A percentile compares a stretch with the other conserved stretches of the same genome.
These are phyloP conservation scores for Zygnema circumcarinatum DNA, from an alignment of 139 green algal genomes.

Conservation along the genomic window DNA sequence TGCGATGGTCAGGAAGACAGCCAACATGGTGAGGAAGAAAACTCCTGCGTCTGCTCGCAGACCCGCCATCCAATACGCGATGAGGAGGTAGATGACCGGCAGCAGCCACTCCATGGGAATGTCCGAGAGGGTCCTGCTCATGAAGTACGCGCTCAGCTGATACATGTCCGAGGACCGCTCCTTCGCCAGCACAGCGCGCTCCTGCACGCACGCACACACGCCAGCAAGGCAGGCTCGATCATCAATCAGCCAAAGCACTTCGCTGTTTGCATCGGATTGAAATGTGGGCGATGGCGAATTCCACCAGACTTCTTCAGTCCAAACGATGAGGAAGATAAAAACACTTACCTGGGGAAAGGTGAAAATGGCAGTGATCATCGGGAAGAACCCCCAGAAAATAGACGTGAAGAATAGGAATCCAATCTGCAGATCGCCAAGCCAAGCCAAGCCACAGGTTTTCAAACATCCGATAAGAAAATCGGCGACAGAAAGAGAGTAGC, in stretches of 20 bases:
- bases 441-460: too few relatives aligned
- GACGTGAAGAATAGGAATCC: conserved; percentile 53
- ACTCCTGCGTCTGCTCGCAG: conserved; percentile 12
- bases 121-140: conserved; percentile 45
- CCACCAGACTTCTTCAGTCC: too few relatives aligned
- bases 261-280: background rate
- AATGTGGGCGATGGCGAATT: background rate
- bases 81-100: conserved; percentile 32
- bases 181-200: conserved; percentile 32
- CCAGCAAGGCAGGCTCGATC: background rate
- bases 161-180: conserved; percentile 56
- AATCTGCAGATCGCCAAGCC: conserved; percentile 10
- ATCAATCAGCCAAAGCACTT: conserved; percentile 1
- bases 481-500: too few relatives aligned
- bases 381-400: conserved; percentile 61
- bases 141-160: conserved; percentile 46
- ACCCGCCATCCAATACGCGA: conserved; percentile 44
- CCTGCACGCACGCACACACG: conserved; percentile 12
- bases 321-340: too few relatives aligned
- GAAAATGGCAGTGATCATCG: conserved; percentile 61
- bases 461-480: too few relatives aligned
- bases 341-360: too few relatives aligned
- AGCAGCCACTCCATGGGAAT: conserved; percentile 53
- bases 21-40: conserved; percentile 24
- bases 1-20: conserved; percentile 21